These are phyloP conservation scores for Arabis hirsuta DNA, from an alignment of 345 rosid species.

Conservation along the genomic window DNA sequence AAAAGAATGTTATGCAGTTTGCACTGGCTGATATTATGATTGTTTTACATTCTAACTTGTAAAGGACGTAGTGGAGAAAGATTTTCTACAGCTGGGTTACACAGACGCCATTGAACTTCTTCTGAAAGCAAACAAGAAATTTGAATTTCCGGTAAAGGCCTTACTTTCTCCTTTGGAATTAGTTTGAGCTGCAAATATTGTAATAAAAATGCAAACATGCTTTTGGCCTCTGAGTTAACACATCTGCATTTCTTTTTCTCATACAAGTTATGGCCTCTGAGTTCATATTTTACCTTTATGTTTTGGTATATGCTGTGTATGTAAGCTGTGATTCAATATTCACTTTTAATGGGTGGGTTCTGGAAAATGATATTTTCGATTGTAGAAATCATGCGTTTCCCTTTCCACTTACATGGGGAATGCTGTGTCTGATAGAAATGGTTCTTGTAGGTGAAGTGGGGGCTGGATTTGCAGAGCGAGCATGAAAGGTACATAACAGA, in stretches of 20 bases:
- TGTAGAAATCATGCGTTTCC: not conserved
- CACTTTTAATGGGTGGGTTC: slow-evolving; percentile 9
- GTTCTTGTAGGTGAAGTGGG: slow-evolving; percentile 84
- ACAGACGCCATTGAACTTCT: slow-evolving; percentile 92
- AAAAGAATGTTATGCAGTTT: slow-evolving; percentile 4
- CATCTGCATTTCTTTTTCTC: not conserved
- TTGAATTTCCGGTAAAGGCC: slow-evolving; percentile 81
- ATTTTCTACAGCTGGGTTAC: slow-evolving; percentile 85
- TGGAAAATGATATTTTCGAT: not conserved
- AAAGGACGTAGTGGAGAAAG: slow-evolving; percentile 88
- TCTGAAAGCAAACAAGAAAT: slow-evolving; percentile 74
- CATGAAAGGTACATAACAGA: slow-evolving; percentile 98
- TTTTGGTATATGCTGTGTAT: not conserved
- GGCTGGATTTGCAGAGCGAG: slow-evolving; percentile 96
- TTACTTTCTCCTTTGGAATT: slow-evolving; percentile 10
- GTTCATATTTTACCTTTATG: not conserved
- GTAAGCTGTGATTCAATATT: not conserved
- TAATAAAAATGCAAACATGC: not conserved
- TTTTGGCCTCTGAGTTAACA: not conserved
- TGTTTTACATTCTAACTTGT: slow-evolving; percentile 6
- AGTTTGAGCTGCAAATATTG: not conserved
- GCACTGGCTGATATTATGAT: slow-evolving; percentile 20
- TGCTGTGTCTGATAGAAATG: slow-evolving; percentile 14
- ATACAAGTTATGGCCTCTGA: slow-evolving; percentile 4
- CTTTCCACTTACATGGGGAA: not conserved